phyloP scores from a whole-genome alignment of 108 stramenopile species.

The Fistulifera pelliculosa region DNA sequence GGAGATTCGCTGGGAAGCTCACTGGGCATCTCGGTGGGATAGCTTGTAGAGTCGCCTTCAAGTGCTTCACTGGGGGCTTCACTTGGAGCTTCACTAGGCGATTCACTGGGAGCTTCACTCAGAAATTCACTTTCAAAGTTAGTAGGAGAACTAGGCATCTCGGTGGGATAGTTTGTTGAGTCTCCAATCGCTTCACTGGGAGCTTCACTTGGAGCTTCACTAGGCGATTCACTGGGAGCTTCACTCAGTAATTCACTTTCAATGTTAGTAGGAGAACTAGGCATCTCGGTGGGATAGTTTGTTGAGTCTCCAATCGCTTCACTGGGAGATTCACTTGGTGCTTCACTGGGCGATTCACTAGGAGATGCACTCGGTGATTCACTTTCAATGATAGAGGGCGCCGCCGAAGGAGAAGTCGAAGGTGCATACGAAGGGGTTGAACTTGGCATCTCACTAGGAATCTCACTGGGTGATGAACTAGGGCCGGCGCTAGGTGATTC shows the following conservation, averaged over 20 bases:
- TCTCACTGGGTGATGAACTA: neutral
- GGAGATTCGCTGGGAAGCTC: no score
- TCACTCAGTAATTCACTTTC: neutral
- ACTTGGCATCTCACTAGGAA: neutral
- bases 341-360: constrained; percentile 1
- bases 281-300: neutral
- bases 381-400: neutral
- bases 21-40: no score
- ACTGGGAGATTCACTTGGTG: neutral
- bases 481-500: neutral
- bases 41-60: no score
- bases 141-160: neutral
- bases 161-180: no score
- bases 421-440: constrained; percentile 1
- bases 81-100: constrained; percentile 5
- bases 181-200: neutral
- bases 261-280: neutral
- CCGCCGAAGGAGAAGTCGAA: neutral
- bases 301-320: no score
- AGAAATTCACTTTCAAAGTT: neutral
- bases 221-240: constrained; percentile 4
- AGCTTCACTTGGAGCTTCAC: neutral
- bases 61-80: neutral
- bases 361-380: neutral
- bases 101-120: neutral